Conservation (phyloP, 176 grass and related monocot species). For the Pharus latifolius region DNA sequence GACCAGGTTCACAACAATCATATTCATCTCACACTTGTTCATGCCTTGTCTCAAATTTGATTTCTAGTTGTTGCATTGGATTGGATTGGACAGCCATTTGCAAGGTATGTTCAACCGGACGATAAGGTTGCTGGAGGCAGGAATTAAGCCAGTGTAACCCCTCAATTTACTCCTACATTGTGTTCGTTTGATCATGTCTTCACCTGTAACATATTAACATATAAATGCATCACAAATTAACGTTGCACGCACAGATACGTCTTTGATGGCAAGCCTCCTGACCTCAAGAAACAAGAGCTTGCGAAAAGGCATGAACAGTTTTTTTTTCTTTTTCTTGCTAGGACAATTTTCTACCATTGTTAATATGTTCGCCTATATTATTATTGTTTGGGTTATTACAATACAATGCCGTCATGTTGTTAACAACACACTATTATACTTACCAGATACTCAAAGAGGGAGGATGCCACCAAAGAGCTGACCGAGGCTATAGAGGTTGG, state of each 20-base stretch:
- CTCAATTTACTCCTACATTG: not conserved
- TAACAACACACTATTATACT: conserved; percentile 1
- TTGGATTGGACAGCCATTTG: conserved; percentile 56
- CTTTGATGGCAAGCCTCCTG: conserved; percentile 96
- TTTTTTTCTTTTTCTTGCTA: not conserved
- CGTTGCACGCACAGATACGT: conserved; percentile 61
- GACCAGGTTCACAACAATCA: conserved; percentile 54
- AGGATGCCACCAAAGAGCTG: conserved; percentile 82
- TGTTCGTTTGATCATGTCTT: not conserved
- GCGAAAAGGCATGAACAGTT: conserved; percentile 45
- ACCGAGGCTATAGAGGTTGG: conserved; percentile 65
- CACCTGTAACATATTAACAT: too few relatives aligned
- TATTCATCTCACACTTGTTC: too few relatives aligned
- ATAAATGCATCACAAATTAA: not conserved
- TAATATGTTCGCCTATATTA: not conserved
- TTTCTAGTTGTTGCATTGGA: too few relatives aligned
- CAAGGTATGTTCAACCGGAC: conserved; percentile 98
- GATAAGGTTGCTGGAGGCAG: conserved; percentile 85
- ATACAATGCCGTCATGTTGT: not conserved
- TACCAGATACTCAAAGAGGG: conserved; percentile 71
- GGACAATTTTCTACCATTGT: not conserved
- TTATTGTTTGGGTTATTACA: not conserved
- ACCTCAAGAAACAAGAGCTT: conserved; percentile 82
- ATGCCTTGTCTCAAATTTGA: too few relatives aligned
- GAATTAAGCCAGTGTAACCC: conserved; percentile 92